Evolutionary conservation across 192 early-diverging fungal genomes (phyloP).

Genomic region (Linnemannia schmuckeri): DNA sequence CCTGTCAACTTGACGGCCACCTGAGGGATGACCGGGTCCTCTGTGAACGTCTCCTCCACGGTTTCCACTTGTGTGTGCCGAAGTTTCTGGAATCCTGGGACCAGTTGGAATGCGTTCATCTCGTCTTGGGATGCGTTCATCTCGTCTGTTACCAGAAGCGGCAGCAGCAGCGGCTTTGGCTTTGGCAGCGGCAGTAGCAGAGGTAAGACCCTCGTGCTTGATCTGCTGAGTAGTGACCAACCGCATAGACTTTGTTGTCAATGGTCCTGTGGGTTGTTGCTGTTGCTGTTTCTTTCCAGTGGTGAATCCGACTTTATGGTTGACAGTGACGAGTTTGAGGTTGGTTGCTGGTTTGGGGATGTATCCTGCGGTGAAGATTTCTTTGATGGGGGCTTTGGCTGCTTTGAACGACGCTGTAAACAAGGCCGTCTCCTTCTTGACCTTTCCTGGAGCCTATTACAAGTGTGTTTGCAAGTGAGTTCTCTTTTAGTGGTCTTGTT

Average conservation of each 20-base stretch:
- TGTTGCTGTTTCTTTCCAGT: constrained; percentile 3
- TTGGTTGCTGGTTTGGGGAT: constrained; percentile 36
- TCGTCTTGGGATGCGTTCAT: constrained; percentile 7
- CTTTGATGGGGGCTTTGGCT: constrained; percentile 36
- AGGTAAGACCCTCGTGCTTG: constrained; percentile 14
- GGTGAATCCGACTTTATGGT: constrained; percentile 18
- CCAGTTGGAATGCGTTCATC: constrained; percentile 9
- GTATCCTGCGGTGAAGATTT: constrained; percentile 54
- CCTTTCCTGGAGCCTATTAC: background rate
- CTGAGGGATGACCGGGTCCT: background rate
- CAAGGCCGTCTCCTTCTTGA: constrained; percentile 38
- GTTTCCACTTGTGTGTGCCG: constrained; percentile 7
- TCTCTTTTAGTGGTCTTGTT: background rate
- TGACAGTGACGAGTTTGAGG: constrained; percentile 49
- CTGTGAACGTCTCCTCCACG: constrained; percentile 23
- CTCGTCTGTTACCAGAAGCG: background rate
- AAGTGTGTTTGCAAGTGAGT: background rate
- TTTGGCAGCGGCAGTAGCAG: background rate
- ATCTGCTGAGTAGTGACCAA: constrained; percentile 19
- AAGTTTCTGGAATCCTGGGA: background rate
- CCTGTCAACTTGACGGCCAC: background rate
- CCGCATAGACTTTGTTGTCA: constrained; percentile 32
- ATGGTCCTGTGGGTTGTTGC: background rate
- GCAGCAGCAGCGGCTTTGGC: background rate
- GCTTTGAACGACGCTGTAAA: constrained; percentile 50